Base-by-base conservation (phyloP, 805 yeast species). In the Sugiyamaella smithiae region DNA sequence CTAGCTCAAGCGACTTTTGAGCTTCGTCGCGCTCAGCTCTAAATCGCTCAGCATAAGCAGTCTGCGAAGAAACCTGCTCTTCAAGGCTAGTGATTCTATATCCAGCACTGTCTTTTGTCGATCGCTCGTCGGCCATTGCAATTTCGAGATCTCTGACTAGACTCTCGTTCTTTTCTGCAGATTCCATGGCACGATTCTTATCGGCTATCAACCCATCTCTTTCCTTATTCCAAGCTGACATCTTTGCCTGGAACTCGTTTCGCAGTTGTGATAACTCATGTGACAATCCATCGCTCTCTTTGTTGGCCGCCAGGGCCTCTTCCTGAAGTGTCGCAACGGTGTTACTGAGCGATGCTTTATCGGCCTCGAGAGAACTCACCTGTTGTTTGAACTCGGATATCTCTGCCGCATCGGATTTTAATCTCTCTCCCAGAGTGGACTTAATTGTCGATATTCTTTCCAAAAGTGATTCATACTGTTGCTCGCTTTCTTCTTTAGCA, bases 351-450 rank as follows among this genome's bases (percentile, higher is more conserved):
- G 68, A 68, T 20, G 64, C 57, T 28, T 62, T 66, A 47, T 67
- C 75, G 37, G 59, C 63, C 32, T 60, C 67, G 20, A 62, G 43
- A 0, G 59, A 51, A 5, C 65, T 74, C 17, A 67, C 57, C 45
- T 17, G 57, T 23, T 57, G 64, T 56, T 63, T 71, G 55, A 68
- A 54, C 26, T 63, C 65, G 12, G 64, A 49, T 14, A 61, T 46
- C 50, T 56, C 61, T 2, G 52, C 63, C 2, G 70, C 61, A 45
- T 71, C 73, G 16, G 64, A 68, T 67, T 64, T 72, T 69, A 59
- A 68, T 54, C 69, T 73, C 70, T 64, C 78, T 62, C 67, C 77
- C 67, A 62, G 65, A 4, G 69, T 61, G 9, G 59, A 43, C 45
- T 67, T 66, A 47, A 71, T 67, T 16, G 61, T 63, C 5, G 67